Conservation (phyloP, 2,329 filamentous ascomycete species). For the Delphinella strobiligena region DNA sequence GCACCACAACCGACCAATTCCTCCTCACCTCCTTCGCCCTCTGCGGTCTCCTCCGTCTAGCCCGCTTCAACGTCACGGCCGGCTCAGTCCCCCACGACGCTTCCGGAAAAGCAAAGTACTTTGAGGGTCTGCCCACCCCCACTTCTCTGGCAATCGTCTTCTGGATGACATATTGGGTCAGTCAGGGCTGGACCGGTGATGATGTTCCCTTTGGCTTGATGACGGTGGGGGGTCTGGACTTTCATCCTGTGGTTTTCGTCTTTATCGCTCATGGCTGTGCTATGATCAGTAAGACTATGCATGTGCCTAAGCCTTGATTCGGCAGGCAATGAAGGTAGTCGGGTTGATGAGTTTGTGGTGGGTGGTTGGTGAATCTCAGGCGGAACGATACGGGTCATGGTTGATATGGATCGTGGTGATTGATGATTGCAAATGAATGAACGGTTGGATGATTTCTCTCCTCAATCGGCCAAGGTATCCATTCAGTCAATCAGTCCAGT, state of each 20-base stretch:
- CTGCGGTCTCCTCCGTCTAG: conserved; percentile 82
- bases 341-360: too few relatives aligned
- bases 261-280: conserved; percentile 84
- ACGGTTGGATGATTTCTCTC: too few relatives aligned
- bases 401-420: too few relatives aligned
- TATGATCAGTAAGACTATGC: conserved; percentile 92
- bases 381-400: too few relatives aligned
- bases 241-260: conserved; percentile 70
- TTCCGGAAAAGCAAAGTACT: conserved; percentile 83
- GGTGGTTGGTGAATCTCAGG: too few relatives aligned
- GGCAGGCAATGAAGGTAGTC: too few relatives aligned
- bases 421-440: too few relatives aligned
- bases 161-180: conserved; percentile 83
- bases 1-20: conserved; percentile 71
- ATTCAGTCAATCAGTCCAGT: too few relatives aligned
- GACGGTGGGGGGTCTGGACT: conserved; percentile 60
- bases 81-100: conserved; percentile 81
- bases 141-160: conserved; percentile 71
- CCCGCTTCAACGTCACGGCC: conserved; percentile 95
- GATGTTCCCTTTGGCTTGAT: conserved; percentile 65
- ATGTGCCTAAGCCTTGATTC: conserved; percentile 70
- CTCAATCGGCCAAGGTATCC: too few relatives aligned
- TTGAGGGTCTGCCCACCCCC: conserved; percentile 93
- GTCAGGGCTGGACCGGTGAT: conserved; percentile 65
- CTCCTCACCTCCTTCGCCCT: conserved; percentile 82